Evolutionary conservation across 2,329 filamentous ascomycete species (phyloP).

Genomic region (Fusarium floridanum): DNA sequence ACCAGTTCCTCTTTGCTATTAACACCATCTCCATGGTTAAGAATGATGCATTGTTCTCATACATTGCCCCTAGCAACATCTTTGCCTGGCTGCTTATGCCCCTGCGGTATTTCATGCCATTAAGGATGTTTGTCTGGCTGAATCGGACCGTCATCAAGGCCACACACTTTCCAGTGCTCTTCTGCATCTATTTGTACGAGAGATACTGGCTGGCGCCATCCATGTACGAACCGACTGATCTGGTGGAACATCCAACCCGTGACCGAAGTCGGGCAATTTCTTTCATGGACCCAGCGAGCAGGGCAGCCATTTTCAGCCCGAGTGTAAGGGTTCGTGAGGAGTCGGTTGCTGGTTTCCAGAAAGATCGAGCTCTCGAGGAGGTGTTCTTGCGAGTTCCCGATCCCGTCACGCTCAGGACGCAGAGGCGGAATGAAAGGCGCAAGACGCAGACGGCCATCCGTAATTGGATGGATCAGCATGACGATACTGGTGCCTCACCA

Average conservation of each 20-base stretch:
- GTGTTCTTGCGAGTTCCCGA: constrained; percentile 85
- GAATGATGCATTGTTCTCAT: constrained; percentile 95
- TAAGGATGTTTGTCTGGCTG: constrained; percentile 83
- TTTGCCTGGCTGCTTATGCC: constrained; percentile 92
- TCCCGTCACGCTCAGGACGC: constrained; percentile 69
- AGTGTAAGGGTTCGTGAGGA: constrained; percentile 81
- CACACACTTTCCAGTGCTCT: constrained; percentile 89
- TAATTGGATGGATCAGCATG: constrained; percentile 87
- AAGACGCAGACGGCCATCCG: constrained; percentile 86
- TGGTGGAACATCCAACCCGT: constrained; percentile 78
- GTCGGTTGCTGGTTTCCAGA: constrained; percentile 88
- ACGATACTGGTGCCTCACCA: constrained; percentile 62
- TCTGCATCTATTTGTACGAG: constrained; percentile 90
- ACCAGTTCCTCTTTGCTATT: constrained; percentile 93
- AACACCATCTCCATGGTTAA: constrained; percentile 99
- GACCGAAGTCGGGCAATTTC: constrained; percentile 64
- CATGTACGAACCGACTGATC: constrained; percentile 85
- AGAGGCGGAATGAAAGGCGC: constrained; percentile 72
- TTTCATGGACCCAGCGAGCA: constrained; percentile 67
- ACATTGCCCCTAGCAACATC: constrained; percentile 91
- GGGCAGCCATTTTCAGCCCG: constrained; percentile 79
- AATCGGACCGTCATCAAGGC: constrained; percentile 93
- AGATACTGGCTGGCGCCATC: constrained; percentile 79
- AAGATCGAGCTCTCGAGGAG: constrained; percentile 90
- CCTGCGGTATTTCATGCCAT: constrained; percentile 81